Evolutionary conservation across 2,329 filamentous ascomycete species (phyloP), one percentile per base, ranked within the genome.

Genomic region (Cercospora sesami): DNA sequence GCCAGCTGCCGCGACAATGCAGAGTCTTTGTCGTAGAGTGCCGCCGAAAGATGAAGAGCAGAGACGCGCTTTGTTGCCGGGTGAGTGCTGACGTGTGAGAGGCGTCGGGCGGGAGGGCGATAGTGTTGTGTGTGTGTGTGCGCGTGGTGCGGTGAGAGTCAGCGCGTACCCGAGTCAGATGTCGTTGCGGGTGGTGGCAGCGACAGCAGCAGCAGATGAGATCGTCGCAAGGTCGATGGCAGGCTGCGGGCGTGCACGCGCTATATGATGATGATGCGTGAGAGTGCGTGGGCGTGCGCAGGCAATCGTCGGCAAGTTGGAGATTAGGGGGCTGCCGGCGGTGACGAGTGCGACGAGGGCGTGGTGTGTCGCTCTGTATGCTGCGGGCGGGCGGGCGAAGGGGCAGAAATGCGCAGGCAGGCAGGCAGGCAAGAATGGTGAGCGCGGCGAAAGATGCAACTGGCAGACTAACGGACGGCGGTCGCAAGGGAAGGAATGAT

Each of bases 1-100:
- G 65, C 68, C 70, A 69, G 71, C 70, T 70, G 69, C 69, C 63
- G 69, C 59, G 63, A 73, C 71, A 73, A 72, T 65, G 68, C 57
- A 59, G 55, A 64, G 58, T 68, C 67, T 69, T 71, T 69, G 68
- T 68, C 65, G 65, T 58, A 70, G 62, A 69, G 67, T 70, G 70
- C 68, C 69, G 65, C 69, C 66, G 66, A 60, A 42, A 69, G 68
- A 67, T 64, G 65, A 64, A 55, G 58, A 36, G 36, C 55, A 53
- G 51, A 68, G 57, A 55, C 48, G 65, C 42, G 53, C 58, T 53
- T 66, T 67, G 65, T 67, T 26, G 53, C n/a, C 53, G 36, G 45
- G 36, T 53, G 26, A 18, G 48, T 60, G 6, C 58, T 66, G 63
- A 63, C 48, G 63, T 60, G 26, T 31, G 53, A 4, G 62, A 63